These are phyloP conservation scores for Hymenoscyphus scutula DNA, from an alignment of 2,329 filamentous ascomycete species.

Conservation along the genomic window DNA sequence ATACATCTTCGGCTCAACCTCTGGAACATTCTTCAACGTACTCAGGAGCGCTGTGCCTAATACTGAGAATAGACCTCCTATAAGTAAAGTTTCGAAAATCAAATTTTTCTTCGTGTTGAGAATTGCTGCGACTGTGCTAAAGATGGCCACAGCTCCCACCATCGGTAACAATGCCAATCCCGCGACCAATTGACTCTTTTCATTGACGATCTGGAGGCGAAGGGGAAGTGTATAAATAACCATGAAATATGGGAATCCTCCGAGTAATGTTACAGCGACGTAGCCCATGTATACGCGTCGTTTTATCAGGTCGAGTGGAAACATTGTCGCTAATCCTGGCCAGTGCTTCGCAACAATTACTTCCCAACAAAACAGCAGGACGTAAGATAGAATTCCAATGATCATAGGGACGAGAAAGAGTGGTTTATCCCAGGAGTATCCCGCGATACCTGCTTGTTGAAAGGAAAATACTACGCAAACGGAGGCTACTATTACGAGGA, in stretches of 20 bases:
- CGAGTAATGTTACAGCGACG: conserved; percentile 50
- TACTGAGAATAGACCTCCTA: conserved; percentile 50
- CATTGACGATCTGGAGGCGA: conserved; percentile 58
- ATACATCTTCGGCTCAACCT: conserved; percentile 38
- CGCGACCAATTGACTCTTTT: conserved; percentile 50
- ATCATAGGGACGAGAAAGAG: conserved; percentile 45
- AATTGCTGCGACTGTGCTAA: conserved; percentile 54
- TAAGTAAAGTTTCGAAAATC: conserved; percentile 50
- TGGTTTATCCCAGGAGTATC: conserved; percentile 41
- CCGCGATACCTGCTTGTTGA: conserved; percentile 38
- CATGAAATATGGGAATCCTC: conserved; percentile 56
- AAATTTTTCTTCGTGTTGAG: conserved; percentile 54
- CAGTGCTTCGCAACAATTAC: conserved; percentile 34
- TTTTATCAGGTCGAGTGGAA: conserved; percentile 24
- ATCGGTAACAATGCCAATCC: conserved; percentile 58
- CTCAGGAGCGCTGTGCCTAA: conserved; percentile 52
- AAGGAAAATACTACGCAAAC: conserved; percentile 58
- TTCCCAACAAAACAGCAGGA: conserved; percentile 37
- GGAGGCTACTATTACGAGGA: conserved; percentile 52
- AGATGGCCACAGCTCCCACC: conserved; percentile 54
- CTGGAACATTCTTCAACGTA: conserved; percentile 26
- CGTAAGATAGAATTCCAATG: conserved; percentile 24
- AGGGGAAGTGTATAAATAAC: conserved; percentile 59
- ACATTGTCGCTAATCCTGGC: conserved; percentile 21
- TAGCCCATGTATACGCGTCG: conserved; percentile 23